A percentile compares a stretch with the other conserved stretches of the same genome.
These are phyloP conservation scores for Pachyrhizus erosus DNA, from an alignment of 306 rosid genomes.

Conservation along the genomic window DNA sequence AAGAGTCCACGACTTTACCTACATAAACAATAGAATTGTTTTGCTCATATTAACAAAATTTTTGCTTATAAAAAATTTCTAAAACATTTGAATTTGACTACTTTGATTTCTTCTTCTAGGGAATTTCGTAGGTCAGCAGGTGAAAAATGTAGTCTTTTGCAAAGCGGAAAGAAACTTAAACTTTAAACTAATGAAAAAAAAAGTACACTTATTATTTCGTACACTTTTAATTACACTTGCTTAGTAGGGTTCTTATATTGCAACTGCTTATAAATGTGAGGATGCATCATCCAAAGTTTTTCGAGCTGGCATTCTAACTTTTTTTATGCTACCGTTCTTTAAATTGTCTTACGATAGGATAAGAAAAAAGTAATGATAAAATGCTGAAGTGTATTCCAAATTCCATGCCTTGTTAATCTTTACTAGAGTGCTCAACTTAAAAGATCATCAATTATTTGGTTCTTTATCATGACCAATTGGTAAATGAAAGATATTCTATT, in stretches of 20 bases:
- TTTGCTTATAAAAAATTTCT: background rate
- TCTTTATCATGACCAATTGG: background rate
- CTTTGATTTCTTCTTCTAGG: background rate
- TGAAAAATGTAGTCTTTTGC: background rate
- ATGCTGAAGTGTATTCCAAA: background rate
- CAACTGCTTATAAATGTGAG: background rate
- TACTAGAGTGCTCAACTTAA: background rate
- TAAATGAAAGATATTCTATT: background rate
- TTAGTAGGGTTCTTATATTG: background rate
- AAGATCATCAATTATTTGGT: background rate
- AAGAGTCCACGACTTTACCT: background rate
- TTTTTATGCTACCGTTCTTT: conserved; percentile 17
- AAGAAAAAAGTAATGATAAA: conserved; percentile 6
- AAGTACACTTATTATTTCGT: background rate
- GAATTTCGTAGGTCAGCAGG: background rate
- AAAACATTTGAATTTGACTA: background rate
- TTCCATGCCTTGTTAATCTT: background rate
- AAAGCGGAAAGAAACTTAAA: background rate
- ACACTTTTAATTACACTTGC: background rate
- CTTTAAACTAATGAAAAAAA: background rate
- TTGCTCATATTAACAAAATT: background rate
- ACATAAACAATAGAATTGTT: background rate
- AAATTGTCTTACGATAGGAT: background rate
- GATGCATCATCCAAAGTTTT: background rate
- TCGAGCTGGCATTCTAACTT: conserved; percentile 13